A percentile compares a stretch with the other conserved stretches of the same genome.
Evolutionary conservation across 768 basidiomycete species (phyloP).

Genomic region (Termitomyces titanicus): DNA sequence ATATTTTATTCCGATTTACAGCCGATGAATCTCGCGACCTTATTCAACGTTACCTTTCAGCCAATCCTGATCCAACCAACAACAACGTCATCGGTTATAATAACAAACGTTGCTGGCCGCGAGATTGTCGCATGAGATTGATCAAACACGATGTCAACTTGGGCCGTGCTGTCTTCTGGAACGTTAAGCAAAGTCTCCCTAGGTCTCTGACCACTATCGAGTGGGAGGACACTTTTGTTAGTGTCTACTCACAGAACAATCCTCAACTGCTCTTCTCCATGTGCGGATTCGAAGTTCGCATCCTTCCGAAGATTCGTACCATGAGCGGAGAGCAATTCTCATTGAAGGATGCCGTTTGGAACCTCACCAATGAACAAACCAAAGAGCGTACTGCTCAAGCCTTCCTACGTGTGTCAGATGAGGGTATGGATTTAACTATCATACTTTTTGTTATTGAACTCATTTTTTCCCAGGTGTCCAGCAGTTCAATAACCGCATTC

Average conservation of each 20-base stretch:
- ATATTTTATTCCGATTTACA: conserved; percentile 96
- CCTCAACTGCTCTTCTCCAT: conserved; percentile 97
- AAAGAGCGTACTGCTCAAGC: conserved; percentile 98
- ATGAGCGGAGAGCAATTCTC: conserved; percentile 97
- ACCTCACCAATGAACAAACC: conserved; percentile 92
- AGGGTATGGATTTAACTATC: conserved; percentile 44
- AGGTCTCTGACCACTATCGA: conserved; percentile 97
- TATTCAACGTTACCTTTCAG: conserved; percentile 95
- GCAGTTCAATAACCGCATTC: conserved; percentile 96
- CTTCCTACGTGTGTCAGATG: conserved; percentile 96
- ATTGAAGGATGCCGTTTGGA: conserved; percentile 94
- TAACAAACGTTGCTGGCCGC: conserved; percentile 99
- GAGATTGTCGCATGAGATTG: conserved; percentile 97
- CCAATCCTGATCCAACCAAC: conserved; percentile 97
- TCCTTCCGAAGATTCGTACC: conserved; percentile 93
- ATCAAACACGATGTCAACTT: conserved; percentile 99
- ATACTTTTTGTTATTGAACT: background rate
- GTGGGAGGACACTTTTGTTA: conserved; percentile 98
- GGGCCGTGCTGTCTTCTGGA: conserved; percentile 98
- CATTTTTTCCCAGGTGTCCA: conserved; percentile 61
- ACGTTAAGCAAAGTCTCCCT: conserved; percentile 95
- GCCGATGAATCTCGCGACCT: conserved; percentile 97
- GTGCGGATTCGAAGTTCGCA: conserved; percentile 98
- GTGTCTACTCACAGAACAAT: conserved; percentile 96
- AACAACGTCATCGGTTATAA: conserved; percentile 99